Evolutionary conservation across 1,284 basidiomycete species (phyloP).

Genomic region (Violaceomyces palustris): DNA sequence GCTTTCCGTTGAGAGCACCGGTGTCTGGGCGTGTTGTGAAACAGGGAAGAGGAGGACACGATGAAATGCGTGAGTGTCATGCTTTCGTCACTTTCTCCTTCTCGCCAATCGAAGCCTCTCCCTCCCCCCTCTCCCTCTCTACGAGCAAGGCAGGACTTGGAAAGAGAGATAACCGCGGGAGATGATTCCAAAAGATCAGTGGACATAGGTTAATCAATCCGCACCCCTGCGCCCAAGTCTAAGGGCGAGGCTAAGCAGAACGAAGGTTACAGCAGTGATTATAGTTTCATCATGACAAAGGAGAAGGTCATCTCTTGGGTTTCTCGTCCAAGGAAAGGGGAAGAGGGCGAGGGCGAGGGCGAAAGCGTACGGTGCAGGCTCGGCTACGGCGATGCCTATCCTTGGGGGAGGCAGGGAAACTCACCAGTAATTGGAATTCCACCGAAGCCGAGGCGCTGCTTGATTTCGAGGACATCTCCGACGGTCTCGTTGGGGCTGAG

Average conservation of each 20-base stretch:
- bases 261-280: slow-evolving; percentile 67
- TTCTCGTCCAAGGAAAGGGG: neutral
- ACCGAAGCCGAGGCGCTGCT: slow-evolving; percentile 85
- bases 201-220: slow-evolving; percentile 58
- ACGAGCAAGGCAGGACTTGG: too few species aligned
- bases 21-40: slow-evolving; percentile 64
- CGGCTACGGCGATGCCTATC: too few species aligned
- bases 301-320: slow-evolving; percentile 2
- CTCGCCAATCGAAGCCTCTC: neutral
- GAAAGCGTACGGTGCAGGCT: neutral
- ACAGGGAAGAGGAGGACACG: neutral
- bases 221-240: slow-evolving; percentile 68
- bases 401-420: slow-evolving; percentile 36
- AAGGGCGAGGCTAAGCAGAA: slow-evolving; percentile 69
- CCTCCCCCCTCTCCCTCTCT: neutral
- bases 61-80: neutral
- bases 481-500: slow-evolving; percentile 73
- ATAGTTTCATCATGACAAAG: slow-evolving; percentile 57
- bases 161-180: too few species aligned
- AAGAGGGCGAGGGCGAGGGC: neutral
- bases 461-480: slow-evolving; percentile 88
- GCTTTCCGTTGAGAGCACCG: slow-evolving; percentile 78
- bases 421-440: slow-evolving; percentile 96
- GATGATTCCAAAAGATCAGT: slow-evolving; percentile 51
- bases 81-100: too few species aligned